These are phyloP conservation scores for Irpex sp. DNA, from an alignment of 1,284 basidiomycete genomes.

Conservation along the genomic window DNA sequence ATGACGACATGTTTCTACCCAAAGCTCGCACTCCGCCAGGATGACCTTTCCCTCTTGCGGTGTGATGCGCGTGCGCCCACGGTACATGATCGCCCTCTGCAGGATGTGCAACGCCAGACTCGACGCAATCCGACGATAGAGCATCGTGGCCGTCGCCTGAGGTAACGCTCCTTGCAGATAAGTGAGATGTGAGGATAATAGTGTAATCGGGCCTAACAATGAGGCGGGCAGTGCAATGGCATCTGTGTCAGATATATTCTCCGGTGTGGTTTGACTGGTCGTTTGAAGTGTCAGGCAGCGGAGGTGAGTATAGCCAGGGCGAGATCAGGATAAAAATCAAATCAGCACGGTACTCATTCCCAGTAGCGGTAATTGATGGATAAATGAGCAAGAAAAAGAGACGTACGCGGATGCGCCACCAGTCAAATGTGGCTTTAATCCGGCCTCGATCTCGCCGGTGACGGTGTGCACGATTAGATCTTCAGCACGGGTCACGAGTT, in stretches of 20 bases:
- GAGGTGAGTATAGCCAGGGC: too few relatives aligned
- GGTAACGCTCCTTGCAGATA: conserved; percentile 63
- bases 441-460: conserved; percentile 72
- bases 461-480: conserved; percentile 83
- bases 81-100: conserved; percentile 78
- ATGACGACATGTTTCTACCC: conserved; percentile 70
- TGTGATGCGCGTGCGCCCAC: conserved; percentile 60
- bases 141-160: conserved; percentile 41
- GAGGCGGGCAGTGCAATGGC: conserved; percentile 60
- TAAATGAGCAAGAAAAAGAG: not conserved
- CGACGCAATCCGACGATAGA: conserved; percentile 71
- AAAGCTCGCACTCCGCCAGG: conserved; percentile 68
- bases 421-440: conserved; percentile 60
- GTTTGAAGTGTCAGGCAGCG: too few relatives aligned
- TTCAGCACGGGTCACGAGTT: conserved; percentile 69
- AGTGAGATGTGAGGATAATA: conserved; percentile 69
- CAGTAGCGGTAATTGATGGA: not conserved
- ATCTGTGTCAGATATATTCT: conserved; percentile 19
- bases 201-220: conserved; percentile 66
- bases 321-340: not conserved
- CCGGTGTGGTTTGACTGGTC: conserved; percentile 23
- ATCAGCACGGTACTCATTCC: not conserved
- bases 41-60: conserved; percentile 52
- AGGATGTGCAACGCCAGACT: conserved; percentile 72
- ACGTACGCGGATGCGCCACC: conserved; percentile 19